Evolutionary conservation across 2,329 filamentous ascomycete genomes (phyloP), one percentile per base, ranked within the genome.

Genomic region (Colletotrichum aenigma): DNA sequence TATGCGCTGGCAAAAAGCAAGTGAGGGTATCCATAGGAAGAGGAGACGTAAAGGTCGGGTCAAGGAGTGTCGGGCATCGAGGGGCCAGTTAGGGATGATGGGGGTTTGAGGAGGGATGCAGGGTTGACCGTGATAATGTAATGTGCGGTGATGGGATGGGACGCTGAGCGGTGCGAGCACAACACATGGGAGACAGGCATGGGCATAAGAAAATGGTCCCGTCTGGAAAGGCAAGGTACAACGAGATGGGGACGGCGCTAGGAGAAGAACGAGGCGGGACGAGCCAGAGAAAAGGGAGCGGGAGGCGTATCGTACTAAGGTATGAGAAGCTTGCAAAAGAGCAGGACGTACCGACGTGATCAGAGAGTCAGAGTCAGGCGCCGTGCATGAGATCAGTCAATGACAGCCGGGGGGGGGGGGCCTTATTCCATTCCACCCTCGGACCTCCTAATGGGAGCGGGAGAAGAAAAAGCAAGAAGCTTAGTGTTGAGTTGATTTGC

Each of bases 11-110:
- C 76, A 77, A 69, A 66, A 72, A 67, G 64, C 74, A 77, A 75
- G 67, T 72, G 76, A 78, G 71, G 75, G 76, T 78, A 78, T 77
- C 76, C 76, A 78, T 76, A 78, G 75, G 68, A 71, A 68, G 72
- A 65, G 75, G 43, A 68, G 73, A 68, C 61, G 68, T 38, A 55
- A 67, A 72, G 73, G 64, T 75, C 65, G 60, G 68, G 66, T 58
- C 69, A 61, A 77, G 69, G 76, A 71, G 74, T 76, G 70, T 69
- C 69, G 56, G 69, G 66, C 61, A 68, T 76, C 69, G 76, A 75
- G 64, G 64, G 64, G 64, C 67, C 21, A 73, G 70, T 73, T 75
- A 65, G 73, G 73, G 73, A 75, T 71, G 64, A 60, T 61, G 71
- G 66, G 74, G 71, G 74, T 70, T 76, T 74, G 66, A 77, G 64